These are phyloP conservation scores for Cryptosporidium andersoni DNA, from an alignment of 169 alveolate species.

Conservation along the genomic window DNA sequence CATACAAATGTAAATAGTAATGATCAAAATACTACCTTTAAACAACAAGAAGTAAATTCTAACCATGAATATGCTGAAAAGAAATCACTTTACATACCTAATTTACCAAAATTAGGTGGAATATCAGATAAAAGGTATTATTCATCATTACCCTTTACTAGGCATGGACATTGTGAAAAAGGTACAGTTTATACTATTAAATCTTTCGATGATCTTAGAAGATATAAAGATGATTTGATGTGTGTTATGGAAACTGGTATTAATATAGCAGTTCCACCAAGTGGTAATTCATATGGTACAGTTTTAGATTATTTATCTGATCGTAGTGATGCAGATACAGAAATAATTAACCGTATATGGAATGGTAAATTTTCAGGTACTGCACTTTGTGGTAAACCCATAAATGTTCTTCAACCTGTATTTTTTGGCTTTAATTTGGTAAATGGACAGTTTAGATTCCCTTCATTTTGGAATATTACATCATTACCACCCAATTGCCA, in stretches of 20 bases:
- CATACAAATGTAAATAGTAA: background rate
- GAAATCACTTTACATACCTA: slow-evolving; percentile 12
- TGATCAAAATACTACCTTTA: too few species aligned
- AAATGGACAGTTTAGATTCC: slow-evolving; percentile 36
- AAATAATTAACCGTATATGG: slow-evolving; percentile 26
- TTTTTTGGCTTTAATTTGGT: slow-evolving; percentile 55
- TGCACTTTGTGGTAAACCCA: slow-evolving; percentile 26
- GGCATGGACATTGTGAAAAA: slow-evolving; percentile 69
- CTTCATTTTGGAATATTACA: slow-evolving; percentile 36
- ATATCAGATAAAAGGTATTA: slow-evolving; percentile 13
- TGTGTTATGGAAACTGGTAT: slow-evolving; percentile 55
- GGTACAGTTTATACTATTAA: slow-evolving; percentile 64
- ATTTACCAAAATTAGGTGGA: slow-evolving; percentile 55
- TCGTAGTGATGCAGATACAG: slow-evolving; percentile 18
- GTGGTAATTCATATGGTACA: slow-evolving; percentile 62
- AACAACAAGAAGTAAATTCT: background rate
- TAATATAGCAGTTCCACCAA: slow-evolving; percentile 30
- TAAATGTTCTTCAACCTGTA: slow-evolving; percentile 17
- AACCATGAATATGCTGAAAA: slow-evolving; percentile 17
- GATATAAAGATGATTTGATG: slow-evolving; percentile 60
- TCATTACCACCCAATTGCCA: slow-evolving; percentile 41
- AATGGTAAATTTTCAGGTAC: slow-evolving; percentile 62
- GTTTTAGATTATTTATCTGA: slow-evolving; percentile 52
- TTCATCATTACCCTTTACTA: slow-evolving; percentile 29
- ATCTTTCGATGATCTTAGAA: slow-evolving; percentile 32